phyloP scores from a whole-genome alignment of 805 yeast species.

The Lachancea thermotolerans region DNA sequence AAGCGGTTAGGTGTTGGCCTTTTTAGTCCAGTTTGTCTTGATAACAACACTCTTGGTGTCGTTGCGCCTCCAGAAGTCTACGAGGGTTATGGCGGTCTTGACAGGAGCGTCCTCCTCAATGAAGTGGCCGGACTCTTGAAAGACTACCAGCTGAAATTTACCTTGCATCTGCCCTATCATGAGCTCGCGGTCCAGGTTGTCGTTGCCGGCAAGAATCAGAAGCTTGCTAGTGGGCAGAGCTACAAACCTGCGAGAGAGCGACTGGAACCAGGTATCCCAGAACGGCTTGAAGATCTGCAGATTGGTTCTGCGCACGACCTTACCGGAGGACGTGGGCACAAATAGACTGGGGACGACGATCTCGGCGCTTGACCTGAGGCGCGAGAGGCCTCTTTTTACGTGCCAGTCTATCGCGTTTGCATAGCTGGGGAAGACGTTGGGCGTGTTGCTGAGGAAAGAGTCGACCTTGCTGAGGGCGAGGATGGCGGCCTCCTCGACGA shows the following conservation, averaged over 20 bases:
- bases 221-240: constrained; percentile 53
- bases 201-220: constrained; percentile 81
- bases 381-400: constrained; percentile 45
- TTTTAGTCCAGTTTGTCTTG: constrained; percentile 34
- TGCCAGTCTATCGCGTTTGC: constrained; percentile 79
- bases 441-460: constrained; percentile 57
- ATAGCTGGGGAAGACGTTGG: constrained; percentile 46
- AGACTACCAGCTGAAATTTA: constrained; percentile 79
- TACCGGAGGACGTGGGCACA: constrained; percentile 16
- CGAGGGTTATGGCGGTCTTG: constrained; percentile 51
- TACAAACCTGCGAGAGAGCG: constrained; percentile 52
- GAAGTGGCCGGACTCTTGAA: constrained; percentile 82
- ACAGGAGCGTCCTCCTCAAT: constrained; percentile 87
- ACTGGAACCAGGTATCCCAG: constrained; percentile 83
- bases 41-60: constrained; percentile 31
- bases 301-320: constrained; percentile 57
- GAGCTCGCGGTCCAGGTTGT: constrained; percentile 73
- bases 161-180: constrained; percentile 99
- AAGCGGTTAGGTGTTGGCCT: neutral
- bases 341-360: constrained; percentile 75
- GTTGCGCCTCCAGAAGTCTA: constrained; percentile 42
- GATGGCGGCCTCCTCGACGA: constrained; percentile 89
- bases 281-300: constrained; percentile 51
- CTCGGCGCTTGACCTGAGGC: constrained; percentile 54
- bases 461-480: constrained; percentile 63